Base-by-base conservation (phyloP, 805 yeast species). In the Barnettozyma vustinii region DNA sequence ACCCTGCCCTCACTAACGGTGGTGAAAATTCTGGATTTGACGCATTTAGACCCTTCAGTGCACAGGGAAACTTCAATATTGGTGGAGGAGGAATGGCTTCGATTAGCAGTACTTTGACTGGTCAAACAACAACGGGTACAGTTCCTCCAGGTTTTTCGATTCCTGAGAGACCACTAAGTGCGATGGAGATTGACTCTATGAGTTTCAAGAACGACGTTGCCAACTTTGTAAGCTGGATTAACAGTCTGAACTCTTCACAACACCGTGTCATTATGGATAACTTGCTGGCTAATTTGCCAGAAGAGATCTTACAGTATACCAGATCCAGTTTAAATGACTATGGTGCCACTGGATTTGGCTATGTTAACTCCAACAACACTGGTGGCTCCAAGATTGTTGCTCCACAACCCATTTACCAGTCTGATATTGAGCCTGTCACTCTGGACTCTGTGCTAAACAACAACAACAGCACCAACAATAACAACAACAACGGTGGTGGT, bases 211-310 rank as follows among this genome's bases (percentile, higher is more conserved):
- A 68, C 58, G 84, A 80, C 55, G 69, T 80, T 58, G 67, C 72
- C 47, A 72, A 72, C 52, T 67, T 76, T 53, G 70, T 76, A 53
- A 68, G 67, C 51, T 79, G 83, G 83, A 67, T 77, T 52, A 72
- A 72, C 46, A 69, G 68, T 53, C 68, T 81, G 61, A 70, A 67
- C 43, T 71, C 77, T n/a, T 72, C 71, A 42, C 83, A 80, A 52
- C 77, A 71, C 54, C 67, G 75, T 48, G 67, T 76, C 44, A 75
- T 79, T 63, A 70, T 79, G 51, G 84, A 80, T 56, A 75, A 77
- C 58, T 64, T 80, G 61, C 67, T 81, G 50, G 66, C 73, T 42
- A 68, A 69, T 50, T 63, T 80, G 54, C 75, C 79, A 9, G 73
- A 76, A 48, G 84, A 80, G 53, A 73, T 76, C 15, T 62, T 79